Conservation (phyloP, 2,329 filamentous ascomycete species). For the Gaeumannomyces tritici region DNA sequence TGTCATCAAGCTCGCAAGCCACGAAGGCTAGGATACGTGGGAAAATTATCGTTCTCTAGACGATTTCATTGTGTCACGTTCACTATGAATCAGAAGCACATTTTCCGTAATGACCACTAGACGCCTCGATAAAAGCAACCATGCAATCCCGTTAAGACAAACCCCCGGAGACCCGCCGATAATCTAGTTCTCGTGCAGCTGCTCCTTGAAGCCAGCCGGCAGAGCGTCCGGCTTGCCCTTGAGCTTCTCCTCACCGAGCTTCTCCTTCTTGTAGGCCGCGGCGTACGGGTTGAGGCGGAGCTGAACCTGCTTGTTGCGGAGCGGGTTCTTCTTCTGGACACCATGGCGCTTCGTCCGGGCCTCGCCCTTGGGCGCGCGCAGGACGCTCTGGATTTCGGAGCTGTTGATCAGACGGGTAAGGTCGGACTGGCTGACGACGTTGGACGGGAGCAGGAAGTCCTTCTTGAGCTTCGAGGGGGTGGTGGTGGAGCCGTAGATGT, state of each 20-base stretch:
- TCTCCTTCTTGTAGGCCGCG: conserved; percentile 76
- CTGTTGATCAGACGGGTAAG: conserved; percentile 98
- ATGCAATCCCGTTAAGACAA: conserved; percentile 1
- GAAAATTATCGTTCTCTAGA: neutral
- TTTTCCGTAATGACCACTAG: conserved; percentile 1
- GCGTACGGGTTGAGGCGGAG: conserved; percentile 99
- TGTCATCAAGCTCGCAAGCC: neutral
- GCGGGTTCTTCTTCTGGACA: conserved; percentile 99
- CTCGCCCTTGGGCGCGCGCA: conserved; percentile 84
- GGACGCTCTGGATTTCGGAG: conserved; percentile 93
- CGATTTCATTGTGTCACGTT: neutral
- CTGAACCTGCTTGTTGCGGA: conserved; percentile 97
- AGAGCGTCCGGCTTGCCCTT: conserved; percentile 14
- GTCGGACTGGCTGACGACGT: conserved; percentile 89
- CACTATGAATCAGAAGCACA: conserved; percentile 1
- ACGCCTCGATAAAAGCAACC: conserved; percentile 4
- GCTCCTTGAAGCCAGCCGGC: conserved; percentile 15
- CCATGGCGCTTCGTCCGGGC: conserved; percentile 79
- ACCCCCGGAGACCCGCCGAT: neutral
- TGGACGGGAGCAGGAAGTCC: conserved; percentile 94
- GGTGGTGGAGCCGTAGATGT: conserved; percentile 92
- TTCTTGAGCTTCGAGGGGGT: conserved; percentile 89
- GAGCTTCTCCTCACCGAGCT: conserved; percentile 61
- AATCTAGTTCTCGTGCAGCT: conserved; percentile 13
- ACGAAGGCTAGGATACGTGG: neutral